A percentile compares a stretch with the other conserved stretches of the same genome.
Evolutionary conservation across 2,329 filamentous ascomycete species (phyloP).

Genomic region (Epichloe elymi): DNA sequence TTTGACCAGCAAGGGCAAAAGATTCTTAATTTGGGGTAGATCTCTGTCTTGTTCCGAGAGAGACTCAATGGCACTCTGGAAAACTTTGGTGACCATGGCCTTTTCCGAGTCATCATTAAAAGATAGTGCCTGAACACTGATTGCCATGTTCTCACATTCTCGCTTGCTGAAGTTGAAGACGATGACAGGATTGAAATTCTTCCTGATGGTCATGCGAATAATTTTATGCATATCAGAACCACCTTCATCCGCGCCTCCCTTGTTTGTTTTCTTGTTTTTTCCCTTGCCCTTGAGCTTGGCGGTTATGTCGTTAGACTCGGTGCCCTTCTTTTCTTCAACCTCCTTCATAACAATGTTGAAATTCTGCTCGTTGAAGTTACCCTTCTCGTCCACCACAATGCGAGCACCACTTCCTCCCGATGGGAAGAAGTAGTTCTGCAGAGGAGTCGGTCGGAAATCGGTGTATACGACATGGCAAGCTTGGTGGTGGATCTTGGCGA

Average conservation of each 20-base stretch:
- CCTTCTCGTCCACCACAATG: constrained; percentile 92
- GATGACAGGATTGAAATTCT: constrained; percentile 94
- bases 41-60: constrained; percentile 83
- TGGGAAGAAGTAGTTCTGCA: constrained; percentile 97
- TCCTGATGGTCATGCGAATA: constrained; percentile 96
- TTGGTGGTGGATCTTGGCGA: constrained; percentile 93
- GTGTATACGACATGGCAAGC: constrained; percentile 99
- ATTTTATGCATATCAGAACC: constrained; percentile 91
- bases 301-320: constrained; percentile 65
- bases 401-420: constrained; percentile 86
- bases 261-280: constrained; percentile 84
- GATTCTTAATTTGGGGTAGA: constrained; percentile 79
- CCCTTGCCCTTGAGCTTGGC: constrained; percentile 76
- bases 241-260: constrained; percentile 63
- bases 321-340: constrained; percentile 77
- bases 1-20: constrained; percentile 75
- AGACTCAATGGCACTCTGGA: constrained; percentile 83
- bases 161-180: constrained; percentile 99
- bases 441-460: constrained; percentile 88
- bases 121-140: constrained; percentile 72
- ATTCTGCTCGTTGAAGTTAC: constrained; percentile 89
- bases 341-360: constrained; percentile 92
- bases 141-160: constrained; percentile 81
- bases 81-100: constrained; percentile 86
- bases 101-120: constrained; percentile 98